A percentile compares a stretch with the other conserved stretches of the same genome.
Conservation (phyloP, 768 basidiomycete species). For the Tricholomella constricta region DNA sequence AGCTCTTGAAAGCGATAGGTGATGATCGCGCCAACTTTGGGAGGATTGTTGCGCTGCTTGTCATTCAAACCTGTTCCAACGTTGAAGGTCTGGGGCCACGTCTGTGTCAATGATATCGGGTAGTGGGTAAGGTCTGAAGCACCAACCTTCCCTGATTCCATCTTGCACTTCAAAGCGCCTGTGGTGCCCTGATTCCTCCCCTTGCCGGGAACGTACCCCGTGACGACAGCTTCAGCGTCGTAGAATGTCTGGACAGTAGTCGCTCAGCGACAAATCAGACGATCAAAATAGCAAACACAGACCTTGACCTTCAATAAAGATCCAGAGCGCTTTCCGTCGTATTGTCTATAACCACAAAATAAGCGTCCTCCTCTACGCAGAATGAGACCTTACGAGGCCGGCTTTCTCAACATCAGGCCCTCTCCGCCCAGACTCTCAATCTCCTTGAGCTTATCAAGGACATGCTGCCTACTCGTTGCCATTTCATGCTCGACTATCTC, state of each 20-base stretch:
- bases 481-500: slow-evolving; percentile 49
- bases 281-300: neutral
- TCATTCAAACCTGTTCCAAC: slow-evolving; percentile 58
- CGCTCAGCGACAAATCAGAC: neutral
- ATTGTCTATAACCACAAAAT: slow-evolving; percentile 32
- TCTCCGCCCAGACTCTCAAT: slow-evolving; percentile 58
- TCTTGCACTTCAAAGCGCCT: slow-evolving; percentile 56
- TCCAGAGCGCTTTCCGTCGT: slow-evolving; percentile 50
- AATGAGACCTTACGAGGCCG: slow-evolving; percentile 41
- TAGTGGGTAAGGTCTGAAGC: neutral
- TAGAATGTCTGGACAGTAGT: slow-evolving; percentile 49
- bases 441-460: slow-evolving; percentile 54
- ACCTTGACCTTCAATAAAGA: slow-evolving; percentile 60
- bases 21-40: slow-evolving; percentile 55
- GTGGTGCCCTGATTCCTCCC: slow-evolving; percentile 50
- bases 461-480: slow-evolving; percentile 49
- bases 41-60: slow-evolving; percentile 54
- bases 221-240: slow-evolving; percentile 61
- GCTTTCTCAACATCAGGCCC: slow-evolving; percentile 57
- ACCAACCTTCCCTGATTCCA: slow-evolving; percentile 60
- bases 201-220: slow-evolving; percentile 57
- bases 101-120: neutral
- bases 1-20: slow-evolving; percentile 63
- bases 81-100: slow-evolving; percentile 46
- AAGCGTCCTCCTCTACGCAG: neutral